Evolutionary conservation across 1,284 basidiomycete genomes (phyloP), one percentile per base, ranked within the genome.

Genomic region (Fereydounia khargensis): DNA sequence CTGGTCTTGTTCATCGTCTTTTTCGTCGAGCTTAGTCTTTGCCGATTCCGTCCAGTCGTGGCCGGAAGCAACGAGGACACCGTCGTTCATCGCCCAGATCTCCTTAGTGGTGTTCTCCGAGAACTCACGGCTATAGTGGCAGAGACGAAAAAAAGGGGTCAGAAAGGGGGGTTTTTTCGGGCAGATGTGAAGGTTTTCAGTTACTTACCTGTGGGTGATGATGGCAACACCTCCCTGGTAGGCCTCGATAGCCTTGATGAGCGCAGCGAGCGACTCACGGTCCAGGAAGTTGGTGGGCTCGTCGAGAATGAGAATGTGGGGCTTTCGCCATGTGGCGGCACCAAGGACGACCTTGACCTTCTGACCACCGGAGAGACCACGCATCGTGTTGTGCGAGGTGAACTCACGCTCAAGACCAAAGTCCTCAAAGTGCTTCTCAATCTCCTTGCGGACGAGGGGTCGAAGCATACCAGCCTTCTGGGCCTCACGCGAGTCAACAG

Each of bases 21-120:
- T 67, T 36, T 49, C 38, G 45, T 73, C 68, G 42, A 75, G 45
- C 42, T 68, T 65, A 39, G 64, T 65, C 17, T 65, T 66, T 38
- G 58, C 52, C 43, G 91, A 91, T 80, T 98, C 94, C 72, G 95
- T 90, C 78, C 78, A 78, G 69, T 77, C 77, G 70, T 96, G 92
- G 60, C 94, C 94, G 6, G 60, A 67, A 11, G 70, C 71, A 31
- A 45, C 38, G 21, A 75, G 62, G 3, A 45, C 46, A 54, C 73
- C 73, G 45, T 64, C 60, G 38, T 52, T 33, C 71, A 75, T 74
- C 20, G 56, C 42, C 73, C 73, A 75, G 46, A 73, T 70, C 33
- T 75, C 73, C 55, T 65, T 62, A 51, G 70, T 72, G 35, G 70
- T 72, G 35, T 59, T 61, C 47, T 74, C 71, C 27, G 67, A 69